phyloP scores from a whole-genome alignment of 2,329 filamentous ascomycete genomes.

The Penicillium sp. region DNA sequence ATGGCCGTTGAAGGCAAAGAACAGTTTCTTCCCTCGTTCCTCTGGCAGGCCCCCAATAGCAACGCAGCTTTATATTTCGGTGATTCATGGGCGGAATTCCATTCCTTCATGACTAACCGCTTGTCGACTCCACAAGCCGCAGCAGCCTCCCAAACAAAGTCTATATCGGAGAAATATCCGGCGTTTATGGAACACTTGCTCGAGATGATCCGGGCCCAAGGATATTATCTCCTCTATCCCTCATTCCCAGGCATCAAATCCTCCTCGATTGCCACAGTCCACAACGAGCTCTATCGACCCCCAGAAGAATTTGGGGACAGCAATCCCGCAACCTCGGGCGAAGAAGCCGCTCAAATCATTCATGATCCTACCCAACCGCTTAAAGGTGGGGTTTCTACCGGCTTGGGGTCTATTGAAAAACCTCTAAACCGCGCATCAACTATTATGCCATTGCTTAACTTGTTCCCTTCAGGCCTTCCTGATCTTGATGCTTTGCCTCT shows the following conservation, averaged over 20 bases:
- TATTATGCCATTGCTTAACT: conserved; percentile 47
- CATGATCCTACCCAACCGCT: conserved; percentile 19
- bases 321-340: neutral
- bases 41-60: conserved; percentile 82
- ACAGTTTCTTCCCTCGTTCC: conserved; percentile 57
- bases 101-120: conserved; percentile 69
- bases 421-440: conserved; percentile 38
- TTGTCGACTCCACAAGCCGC: conserved; percentile 40
- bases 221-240: conserved; percentile 79
- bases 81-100: conserved; percentile 81
- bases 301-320: conserved; percentile 62
- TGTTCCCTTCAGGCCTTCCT: conserved; percentile 50
- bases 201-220: conserved; percentile 70
- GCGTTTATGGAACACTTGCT: conserved; percentile 76
- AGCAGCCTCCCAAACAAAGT: conserved; percentile 43
- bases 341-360: conserved; percentile 2
- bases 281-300: conserved; percentile 68
- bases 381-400: conserved; percentile 11
- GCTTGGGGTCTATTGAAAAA: conserved; percentile 22
- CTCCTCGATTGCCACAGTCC: conserved; percentile 65
- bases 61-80: conserved; percentile 81
- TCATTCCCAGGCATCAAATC: conserved; percentile 49
- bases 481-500: conserved; percentile 54
- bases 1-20: conserved; percentile 23
- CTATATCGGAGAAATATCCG: conserved; percentile 66